phyloP scores from a whole-genome alignment of 2,329 filamentous ascomycete species.

The Harringtonia aguacate region DNA sequence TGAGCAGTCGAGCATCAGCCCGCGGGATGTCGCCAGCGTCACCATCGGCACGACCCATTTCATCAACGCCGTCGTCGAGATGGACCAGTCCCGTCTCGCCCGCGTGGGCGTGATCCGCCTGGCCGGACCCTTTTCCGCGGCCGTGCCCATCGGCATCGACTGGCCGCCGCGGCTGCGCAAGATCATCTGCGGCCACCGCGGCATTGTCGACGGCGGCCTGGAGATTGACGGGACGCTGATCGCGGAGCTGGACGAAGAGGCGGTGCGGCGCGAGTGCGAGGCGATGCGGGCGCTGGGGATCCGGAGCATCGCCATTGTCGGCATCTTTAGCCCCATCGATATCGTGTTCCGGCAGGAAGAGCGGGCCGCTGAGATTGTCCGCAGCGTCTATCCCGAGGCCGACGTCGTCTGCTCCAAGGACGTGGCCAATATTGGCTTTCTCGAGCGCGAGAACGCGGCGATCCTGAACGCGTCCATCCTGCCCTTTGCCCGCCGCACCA shows the following conservation, averaged over 20 bases:
- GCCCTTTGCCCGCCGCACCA: constrained; percentile 27
- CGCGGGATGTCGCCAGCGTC: too few species aligned
- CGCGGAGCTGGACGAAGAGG: constrained; percentile 28
- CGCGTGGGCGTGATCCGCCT: constrained; percentile 43
- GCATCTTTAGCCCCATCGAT: constrained; percentile 44
- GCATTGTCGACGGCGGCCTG: constrained; percentile 27
- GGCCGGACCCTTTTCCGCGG: constrained; percentile 40
- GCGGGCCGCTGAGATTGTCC: constrained; percentile 30
- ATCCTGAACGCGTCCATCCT: too few species aligned
- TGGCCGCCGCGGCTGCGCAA: constrained; percentile 37
- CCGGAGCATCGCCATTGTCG: constrained; percentile 34
- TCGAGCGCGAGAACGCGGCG: constrained; percentile 39
- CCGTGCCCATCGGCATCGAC: constrained; percentile 39
- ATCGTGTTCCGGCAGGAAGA: constrained; percentile 37
- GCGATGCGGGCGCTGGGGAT: constrained; percentile 31
- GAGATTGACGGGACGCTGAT: constrained; percentile 40
- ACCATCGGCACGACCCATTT: constrained; percentile 48
- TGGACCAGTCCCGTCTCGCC: constrained; percentile 34
- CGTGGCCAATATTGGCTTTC: constrained; percentile 41
- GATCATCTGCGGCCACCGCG: constrained; percentile 30
- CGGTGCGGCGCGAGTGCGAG: constrained; percentile 27
- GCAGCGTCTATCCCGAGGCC: constrained; percentile 24
- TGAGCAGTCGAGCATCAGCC: too few species aligned
- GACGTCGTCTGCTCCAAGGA: constrained; percentile 40
- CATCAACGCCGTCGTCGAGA: constrained; percentile 46